Evolutionary conservation across 192 early-diverging fungal species (phyloP).

Genomic region (Backusella macrospora): DNA sequence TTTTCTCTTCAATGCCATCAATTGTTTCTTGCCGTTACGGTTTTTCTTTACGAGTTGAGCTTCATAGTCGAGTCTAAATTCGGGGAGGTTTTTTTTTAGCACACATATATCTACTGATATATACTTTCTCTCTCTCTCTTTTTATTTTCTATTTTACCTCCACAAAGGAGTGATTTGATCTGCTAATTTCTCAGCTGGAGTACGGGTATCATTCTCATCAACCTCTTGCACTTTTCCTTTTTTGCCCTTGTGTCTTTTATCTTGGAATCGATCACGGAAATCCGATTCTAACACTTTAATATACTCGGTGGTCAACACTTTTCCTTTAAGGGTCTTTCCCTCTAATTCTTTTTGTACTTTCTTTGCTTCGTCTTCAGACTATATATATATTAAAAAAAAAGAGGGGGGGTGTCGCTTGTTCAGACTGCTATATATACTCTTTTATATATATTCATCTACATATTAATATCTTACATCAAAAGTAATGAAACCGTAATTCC

Average conservation of each 20-base stretch:
- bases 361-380: slow-evolving; percentile 32
- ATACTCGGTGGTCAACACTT: slow-evolving; percentile 19
- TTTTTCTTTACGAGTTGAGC: slow-evolving; percentile 60
- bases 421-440: not conserved
- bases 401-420: not conserved
- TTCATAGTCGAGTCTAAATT: slow-evolving; percentile 52
- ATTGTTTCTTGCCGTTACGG: slow-evolving; percentile 18
- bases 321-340: slow-evolving; percentile 24
- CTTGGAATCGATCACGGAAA: slow-evolving; percentile 25
- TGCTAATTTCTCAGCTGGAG: slow-evolving; percentile 61
- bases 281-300: slow-evolving; percentile 14
- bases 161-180: slow-evolving; percentile 76
- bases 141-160: slow-evolving; percentile 39
- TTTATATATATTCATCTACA: not conserved
- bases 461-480: slow-evolving; percentile 31
- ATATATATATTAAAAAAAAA: not conserved
- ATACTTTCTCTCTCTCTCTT: not conserved
- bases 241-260: slow-evolving; percentile 60
- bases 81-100: not conserved
- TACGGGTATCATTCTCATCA: slow-evolving; percentile 44
- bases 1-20: slow-evolving; percentile 29
- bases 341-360: slow-evolving; percentile 23
- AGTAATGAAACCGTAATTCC: slow-evolving; percentile 31
- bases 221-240: slow-evolving; percentile 16
- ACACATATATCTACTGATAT: not conserved